Evolutionary conservation across 2,329 filamentous ascomycete species (phyloP).

Genomic region (Alternaria triticina): DNA sequence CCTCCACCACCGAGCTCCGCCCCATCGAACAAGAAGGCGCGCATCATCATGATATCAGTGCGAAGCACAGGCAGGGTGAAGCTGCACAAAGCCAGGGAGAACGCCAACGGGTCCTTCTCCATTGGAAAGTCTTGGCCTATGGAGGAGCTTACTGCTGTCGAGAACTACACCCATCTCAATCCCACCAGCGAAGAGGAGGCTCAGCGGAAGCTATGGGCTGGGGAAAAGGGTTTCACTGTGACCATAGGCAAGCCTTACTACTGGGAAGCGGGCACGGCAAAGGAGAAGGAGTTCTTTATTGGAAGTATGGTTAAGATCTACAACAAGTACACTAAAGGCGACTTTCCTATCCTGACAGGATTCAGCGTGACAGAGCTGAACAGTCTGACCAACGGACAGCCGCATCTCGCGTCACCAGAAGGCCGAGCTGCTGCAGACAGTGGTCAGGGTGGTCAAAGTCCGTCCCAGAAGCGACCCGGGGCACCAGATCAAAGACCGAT

Average conservation of each 20-base stretch:
- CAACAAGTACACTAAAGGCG: conserved; percentile 80
- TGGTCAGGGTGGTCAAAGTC: conserved; percentile 13
- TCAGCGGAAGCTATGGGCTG: conserved; percentile 75
- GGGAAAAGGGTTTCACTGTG: conserved; percentile 82
- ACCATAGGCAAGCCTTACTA: conserved; percentile 94
- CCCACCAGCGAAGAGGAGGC: conserved; percentile 66
- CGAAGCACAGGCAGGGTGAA: conserved; percentile 90
- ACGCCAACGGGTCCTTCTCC: conserved; percentile 90
- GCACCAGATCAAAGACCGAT: conserved; percentile 26
- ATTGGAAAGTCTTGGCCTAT: conserved; percentile 99
- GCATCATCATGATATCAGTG: conserved; percentile 92
- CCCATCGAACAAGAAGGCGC: conserved; percentile 79
- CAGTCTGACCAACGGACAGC: conserved; percentile 67
- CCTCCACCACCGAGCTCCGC: conserved; percentile 83
- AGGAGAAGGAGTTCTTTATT: conserved; percentile 99
- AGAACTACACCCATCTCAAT: conserved; percentile 74
- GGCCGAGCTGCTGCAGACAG: conserved; percentile 25
- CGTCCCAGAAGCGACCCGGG: conserved; percentile 18
- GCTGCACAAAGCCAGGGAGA: conserved; percentile 97
- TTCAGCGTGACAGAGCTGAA: conserved; percentile 84
- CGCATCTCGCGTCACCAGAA: conserved; percentile 39
- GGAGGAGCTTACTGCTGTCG: conserved; percentile 83
- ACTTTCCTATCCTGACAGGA: conserved; percentile 76
- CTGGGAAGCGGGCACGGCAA: conserved; percentile 90
- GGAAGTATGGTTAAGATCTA: conserved; percentile 96